Conservation (phyloP, 2,329 filamentous ascomycete genomes). For the Xylaria multiplex region DNA sequence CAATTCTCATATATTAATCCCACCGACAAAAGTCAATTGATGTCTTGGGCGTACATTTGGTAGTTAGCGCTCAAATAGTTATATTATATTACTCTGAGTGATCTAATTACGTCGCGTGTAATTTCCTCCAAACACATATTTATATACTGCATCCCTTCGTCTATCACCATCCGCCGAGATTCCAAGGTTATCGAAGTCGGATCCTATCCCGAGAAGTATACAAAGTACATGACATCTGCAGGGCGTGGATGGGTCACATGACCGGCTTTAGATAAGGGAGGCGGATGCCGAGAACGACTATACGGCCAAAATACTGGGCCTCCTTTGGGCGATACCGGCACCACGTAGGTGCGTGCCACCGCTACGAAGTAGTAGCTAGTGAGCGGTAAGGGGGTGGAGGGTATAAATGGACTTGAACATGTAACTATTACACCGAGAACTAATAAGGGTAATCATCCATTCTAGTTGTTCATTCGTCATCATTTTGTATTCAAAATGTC, state of each 20-base stretch:
- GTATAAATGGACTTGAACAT: slow-evolving; percentile 11
- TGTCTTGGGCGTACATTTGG: too few species aligned
- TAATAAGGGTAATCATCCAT: neutral
- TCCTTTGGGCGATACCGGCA: slow-evolving; percentile 31
- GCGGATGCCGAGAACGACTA: slow-evolving; percentile 21
- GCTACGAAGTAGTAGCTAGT: neutral
- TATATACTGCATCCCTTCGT: too few species aligned
- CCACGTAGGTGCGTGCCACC: neutral
- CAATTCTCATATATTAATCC: too few species aligned
- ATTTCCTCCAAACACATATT: too few species aligned
- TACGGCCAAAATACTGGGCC: slow-evolving; percentile 18
- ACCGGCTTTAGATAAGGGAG: slow-evolving; percentile 18
- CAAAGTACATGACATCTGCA: neutral
- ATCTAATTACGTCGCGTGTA: too few species aligned
- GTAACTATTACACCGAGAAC: neutral
- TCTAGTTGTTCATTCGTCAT: neutral
- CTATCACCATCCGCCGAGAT: too few species aligned
- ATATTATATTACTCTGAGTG: too few species aligned
- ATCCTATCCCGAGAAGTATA: neutral
- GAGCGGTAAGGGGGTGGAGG: neutral
- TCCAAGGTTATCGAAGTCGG: too few species aligned
- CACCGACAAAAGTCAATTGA: too few species aligned
- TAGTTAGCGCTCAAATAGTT: too few species aligned
- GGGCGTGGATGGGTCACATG: slow-evolving; percentile 25
- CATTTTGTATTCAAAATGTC: slow-evolving; percentile 25